Base-by-base conservation (phyloP, 768 basidiomycete genomes). In the Podaxis rugospora region DNA sequence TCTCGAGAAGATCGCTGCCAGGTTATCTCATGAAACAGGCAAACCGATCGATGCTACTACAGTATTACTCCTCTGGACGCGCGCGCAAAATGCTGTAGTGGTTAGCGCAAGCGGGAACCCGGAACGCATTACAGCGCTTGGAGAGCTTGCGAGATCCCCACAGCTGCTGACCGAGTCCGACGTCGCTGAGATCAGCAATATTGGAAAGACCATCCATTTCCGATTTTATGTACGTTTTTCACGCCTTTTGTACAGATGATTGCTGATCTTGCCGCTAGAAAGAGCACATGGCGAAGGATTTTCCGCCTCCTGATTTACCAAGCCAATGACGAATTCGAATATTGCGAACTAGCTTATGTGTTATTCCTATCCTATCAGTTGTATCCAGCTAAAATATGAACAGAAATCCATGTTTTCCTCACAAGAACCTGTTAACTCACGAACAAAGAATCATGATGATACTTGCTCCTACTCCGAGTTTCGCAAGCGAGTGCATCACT, bases 161-260 rank as follows among this genome's bases (percentile, higher is more conserved):
- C 71, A 73, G 54, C 61, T 75, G 53, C 52, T 76, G 39, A 66
- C 66, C 2, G 46, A 65, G 32, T 62, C 61, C 10, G 77, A 76
- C 46, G 64, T 78, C 9, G 70, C 73, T 4, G 71, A 77, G 64
- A 75, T 77, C 53, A 67, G 66, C 9, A 63, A 61, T 13, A 67
- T 74, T n/a, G 76, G 75, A 55, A 74, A 71, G 65, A 71, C 60
- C 2, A 63, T 75, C 18, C 73, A 76, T 64, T 76, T 71, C 57
- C 68, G 75, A 40, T 53, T 70, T 63, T 75, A 74, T 66, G 73
- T 76, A 62, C 27, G 73, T 70, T 18, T 35, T 14, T 35, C 46
- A 16, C 61, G 4, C 13, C 40, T 14, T 21, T 44, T 28, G 55
- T 14, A 37, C 47, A 37, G 11, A 0, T 11, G 36, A 5, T 51